Base-by-base conservation (phyloP, 257 asterid genomes). In the Osmanthus fragrans region DNA sequence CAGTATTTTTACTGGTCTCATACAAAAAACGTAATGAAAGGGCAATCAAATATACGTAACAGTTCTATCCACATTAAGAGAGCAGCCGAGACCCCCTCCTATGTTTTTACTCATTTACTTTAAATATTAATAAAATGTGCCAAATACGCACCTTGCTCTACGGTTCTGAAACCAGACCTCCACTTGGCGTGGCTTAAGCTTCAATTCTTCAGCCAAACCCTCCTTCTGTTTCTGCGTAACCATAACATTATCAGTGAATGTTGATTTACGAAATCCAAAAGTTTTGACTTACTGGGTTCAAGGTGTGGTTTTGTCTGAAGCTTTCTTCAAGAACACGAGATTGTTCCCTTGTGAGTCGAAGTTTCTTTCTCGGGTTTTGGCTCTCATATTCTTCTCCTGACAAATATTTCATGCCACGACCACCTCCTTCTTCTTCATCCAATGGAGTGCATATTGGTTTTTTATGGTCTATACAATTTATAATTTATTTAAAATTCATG, bases 91-190 rank as follows among this genome's bases (percentile, higher is more conserved):
- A 2, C 34, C 34, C 34, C 11, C 9, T 7, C 11, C 0, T 37
- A 37, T 1, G 34, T 45, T 45, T 2, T 45, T 12, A 15, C 12
- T 45, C 12, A 45, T 37, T 45, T 45, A 12, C 12, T 11, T 45
- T 45, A 30, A 9, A 11, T 47, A 47, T 12, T 13, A 47, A 47
- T 15, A 16, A 47, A 47, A 47, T 2, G 56, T 47, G 12, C 5
- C 19, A 47, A 12, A 12, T 15, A 68, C n/a, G 45, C 84, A 92
- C 97, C 97, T 92, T 88, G 97, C 97, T 84, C 97, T 86, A 72
- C 95, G 97, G 88, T 92, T 92, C 83, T 92, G 97, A 88, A 91
- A 92, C 97, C 97, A 92, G 54, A 92, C 97, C 86, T 92, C 97
- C 23, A 92, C 97, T 79, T 92, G 97, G 78, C 97, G 85, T 32